Evolutionary conservation across 805 yeast genomes (phyloP).

Genomic region (Wickerhamomyces strasburgensis): DNA sequence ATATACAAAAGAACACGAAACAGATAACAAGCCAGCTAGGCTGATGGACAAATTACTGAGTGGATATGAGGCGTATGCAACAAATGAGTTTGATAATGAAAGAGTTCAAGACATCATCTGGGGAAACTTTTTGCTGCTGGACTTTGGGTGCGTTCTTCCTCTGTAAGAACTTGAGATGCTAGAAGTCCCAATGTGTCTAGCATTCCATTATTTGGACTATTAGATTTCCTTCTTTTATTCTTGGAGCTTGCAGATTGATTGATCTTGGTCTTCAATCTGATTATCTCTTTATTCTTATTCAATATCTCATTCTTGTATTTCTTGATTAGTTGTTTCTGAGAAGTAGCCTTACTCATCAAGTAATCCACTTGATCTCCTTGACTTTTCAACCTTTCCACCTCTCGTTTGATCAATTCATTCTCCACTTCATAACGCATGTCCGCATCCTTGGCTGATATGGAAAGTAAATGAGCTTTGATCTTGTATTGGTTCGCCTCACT

Average conservation of each 20-base stretch:
- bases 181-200: slow-evolving; percentile 48
- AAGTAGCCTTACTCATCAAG: slow-evolving; percentile 33
- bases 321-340: slow-evolving; percentile 37
- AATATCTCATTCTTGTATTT: slow-evolving; percentile 41
- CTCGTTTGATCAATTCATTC: slow-evolving; percentile 37
- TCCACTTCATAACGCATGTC: slow-evolving; percentile 46
- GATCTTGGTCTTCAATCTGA: slow-evolving; percentile 27
- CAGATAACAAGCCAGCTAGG: too few relatives aligned
- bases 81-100: neutral
- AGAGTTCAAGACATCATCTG: slow-evolving; percentile 3
- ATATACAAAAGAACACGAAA: too few relatives aligned
- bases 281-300: slow-evolving; percentile 41
- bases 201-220: slow-evolving; percentile 23
- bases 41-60: too few relatives aligned
- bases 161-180: slow-evolving; percentile 48
- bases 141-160: slow-evolving; percentile 13
- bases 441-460: slow-evolving; percentile 38
- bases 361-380: slow-evolving; percentile 29
- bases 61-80: too few relatives aligned
- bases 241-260: slow-evolving; percentile 6
- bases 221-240: slow-evolving; percentile 13
- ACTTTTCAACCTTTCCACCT: slow-evolving; percentile 37
- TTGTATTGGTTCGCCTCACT: slow-evolving; percentile 31
- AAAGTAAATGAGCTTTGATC: slow-evolving; percentile 35
- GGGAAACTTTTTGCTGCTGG: slow-evolving; percentile 1